phyloP scores from a whole-genome alignment of 352 stramenopile species.

The Plasmopara halstedii region DNA sequence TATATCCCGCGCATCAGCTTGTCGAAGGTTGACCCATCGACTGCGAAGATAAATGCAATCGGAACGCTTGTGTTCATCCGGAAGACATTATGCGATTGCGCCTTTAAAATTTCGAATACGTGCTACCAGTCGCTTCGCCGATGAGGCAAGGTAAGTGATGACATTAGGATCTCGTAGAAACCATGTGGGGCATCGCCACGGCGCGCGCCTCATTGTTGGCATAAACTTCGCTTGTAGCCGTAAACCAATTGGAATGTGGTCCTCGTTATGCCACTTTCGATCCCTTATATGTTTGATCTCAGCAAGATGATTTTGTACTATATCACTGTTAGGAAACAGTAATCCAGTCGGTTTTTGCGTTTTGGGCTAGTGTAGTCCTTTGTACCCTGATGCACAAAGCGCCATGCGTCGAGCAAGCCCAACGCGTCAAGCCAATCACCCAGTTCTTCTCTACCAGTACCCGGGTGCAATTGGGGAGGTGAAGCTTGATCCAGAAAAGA shows the following conservation, averaged over 20 bases:
- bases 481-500: no score
- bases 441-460: constrained; percentile 1
- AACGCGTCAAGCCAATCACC: constrained; percentile 5
- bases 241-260: constrained; percentile 6
- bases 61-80: constrained; percentile 9
- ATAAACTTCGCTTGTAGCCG: background rate
- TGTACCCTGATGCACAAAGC: constrained; percentile 3
- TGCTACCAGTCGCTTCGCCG: background rate
- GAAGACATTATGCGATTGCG: constrained; percentile 3
- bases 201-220: no score
- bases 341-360: constrained; percentile 9
- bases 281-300: constrained; percentile 4
- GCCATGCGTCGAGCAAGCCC: constrained; percentile 7
- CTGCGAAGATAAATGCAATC: constrained; percentile 9
- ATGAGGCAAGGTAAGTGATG: background rate
- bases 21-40: constrained; percentile 2
- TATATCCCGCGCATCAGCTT: background rate
- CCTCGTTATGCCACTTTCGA: constrained; percentile 11
- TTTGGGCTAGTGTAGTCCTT: constrained; percentile 6
- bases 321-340: constrained; percentile 12
- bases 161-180: background rate
- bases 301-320: constrained; percentile 6
- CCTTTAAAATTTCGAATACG: constrained; percentile 5
- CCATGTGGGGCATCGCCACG: constrained; percentile 5
- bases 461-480: background rate